A percentile compares a stretch with the other conserved stretches of the same genome.
These are phyloP conservation scores for Mortierella sp. DNA, from an alignment of 371 early-diverging fungal genomes.

Conservation along the genomic window DNA sequence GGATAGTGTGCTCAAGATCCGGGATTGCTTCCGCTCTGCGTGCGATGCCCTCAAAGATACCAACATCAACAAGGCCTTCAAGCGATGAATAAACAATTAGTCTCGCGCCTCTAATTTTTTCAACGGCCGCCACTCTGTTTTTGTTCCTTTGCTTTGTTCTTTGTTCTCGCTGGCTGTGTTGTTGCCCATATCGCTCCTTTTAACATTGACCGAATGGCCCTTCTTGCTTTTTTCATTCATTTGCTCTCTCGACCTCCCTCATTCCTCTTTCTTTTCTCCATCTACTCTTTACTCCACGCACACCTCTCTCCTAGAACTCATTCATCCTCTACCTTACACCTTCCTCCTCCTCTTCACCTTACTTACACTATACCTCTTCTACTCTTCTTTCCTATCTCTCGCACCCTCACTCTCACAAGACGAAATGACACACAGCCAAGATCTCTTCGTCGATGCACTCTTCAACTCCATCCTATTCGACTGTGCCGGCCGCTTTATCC, in stretches of 20 bases:
- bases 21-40: background rate
- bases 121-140: no score
- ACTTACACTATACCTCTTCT: background rate
- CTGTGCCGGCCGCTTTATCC: background rate
- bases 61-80: background rate
- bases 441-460: background rate
- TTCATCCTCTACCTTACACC: no score
- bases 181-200: no score
- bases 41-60: background rate
- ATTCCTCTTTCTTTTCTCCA: background rate
- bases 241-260: background rate
- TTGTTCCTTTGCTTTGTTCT: no score
- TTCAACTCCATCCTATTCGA: background rate
- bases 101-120: no score
- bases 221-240: background rate
- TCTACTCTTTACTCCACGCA: background rate
- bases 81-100: no score
- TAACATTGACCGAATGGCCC: no score
- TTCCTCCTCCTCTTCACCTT: background rate
- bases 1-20: background rate
- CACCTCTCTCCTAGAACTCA: background rate
- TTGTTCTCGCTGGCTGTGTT: no score
- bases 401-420: background rate
- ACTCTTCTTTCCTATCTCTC: background rate
- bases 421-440: background rate